A percentile compares a stretch with the other conserved stretches of the same genome.
phyloP scores from a whole-genome alignment of 1,139 yeast species.

The Nadsonia starkeyi-henricii region DNA sequence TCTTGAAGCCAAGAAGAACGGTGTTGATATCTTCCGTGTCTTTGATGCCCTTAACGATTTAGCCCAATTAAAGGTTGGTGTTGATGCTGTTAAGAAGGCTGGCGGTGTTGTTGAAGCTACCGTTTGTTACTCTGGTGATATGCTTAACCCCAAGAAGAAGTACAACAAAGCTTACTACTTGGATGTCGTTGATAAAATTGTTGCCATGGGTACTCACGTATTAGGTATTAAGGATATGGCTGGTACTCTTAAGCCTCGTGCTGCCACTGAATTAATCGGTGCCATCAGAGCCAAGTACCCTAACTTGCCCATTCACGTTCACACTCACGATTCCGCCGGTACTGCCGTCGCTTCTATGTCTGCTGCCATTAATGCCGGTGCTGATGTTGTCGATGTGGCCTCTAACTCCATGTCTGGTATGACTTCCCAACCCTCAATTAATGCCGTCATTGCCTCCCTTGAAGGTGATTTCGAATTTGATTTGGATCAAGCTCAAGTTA shows the following conservation, averaged over 20 bases:
- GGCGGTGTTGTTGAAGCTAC: conserved; percentile 99
- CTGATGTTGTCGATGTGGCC: conserved; percentile 96
- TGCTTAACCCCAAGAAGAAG: conserved; percentile 89
- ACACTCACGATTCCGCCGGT: conserved; percentile 98
- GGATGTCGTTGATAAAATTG: conserved; percentile 68
- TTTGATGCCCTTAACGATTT: conserved; percentile 94
- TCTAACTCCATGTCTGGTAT: conserved; percentile 95
- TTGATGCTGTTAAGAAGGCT: conserved; percentile 93
- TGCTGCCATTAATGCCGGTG: conserved; percentile 90
- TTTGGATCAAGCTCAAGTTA: conserved; percentile 48
- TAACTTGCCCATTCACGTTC: conserved; percentile 90
- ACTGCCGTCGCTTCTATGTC: conserved; percentile 97
- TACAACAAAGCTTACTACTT: conserved; percentile 86
- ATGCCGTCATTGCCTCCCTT: conserved; percentile 81
- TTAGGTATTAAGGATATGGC: conserved; percentile 99
- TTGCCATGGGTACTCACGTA: conserved; percentile 88
- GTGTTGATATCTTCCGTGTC: conserved; percentile 95
- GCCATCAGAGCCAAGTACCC: conserved; percentile 80
- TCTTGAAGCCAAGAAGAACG: conserved; percentile 82
- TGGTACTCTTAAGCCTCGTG: conserved; percentile 92
- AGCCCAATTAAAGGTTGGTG: conserved; percentile 94
- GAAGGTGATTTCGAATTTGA: conserved; percentile 80
- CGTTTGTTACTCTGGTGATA: conserved; percentile 96
- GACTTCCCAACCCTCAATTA: conserved; percentile 95
- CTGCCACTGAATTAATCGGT: conserved; percentile 71